Evolutionary conservation across 805 yeast genomes (phyloP).

Genomic region (Schwanniomyces polymorphus): DNA sequence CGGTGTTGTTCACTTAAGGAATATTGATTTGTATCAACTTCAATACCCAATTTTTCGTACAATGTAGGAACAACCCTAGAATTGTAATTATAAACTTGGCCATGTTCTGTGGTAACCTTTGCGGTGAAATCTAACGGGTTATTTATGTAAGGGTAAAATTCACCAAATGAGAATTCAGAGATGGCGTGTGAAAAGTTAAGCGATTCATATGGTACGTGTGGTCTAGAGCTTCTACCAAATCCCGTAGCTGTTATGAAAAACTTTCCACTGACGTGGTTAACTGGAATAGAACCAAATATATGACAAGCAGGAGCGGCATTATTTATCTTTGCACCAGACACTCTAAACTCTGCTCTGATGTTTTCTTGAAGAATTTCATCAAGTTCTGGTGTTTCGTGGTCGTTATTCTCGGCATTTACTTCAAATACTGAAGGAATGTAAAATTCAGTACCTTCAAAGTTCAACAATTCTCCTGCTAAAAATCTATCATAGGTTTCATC

Average conservation of each 20-base stretch:
- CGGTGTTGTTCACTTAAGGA: constrained; percentile 59
- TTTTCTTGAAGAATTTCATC: constrained; percentile 68
- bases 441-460: constrained; percentile 64
- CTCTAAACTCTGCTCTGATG: constrained; percentile 61
- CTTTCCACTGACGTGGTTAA: constrained; percentile 83
- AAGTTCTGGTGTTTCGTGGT: constrained; percentile 58
- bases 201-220: constrained; percentile 46
- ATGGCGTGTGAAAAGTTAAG: constrained; percentile 83
- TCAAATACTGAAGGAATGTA: constrained; percentile 51
- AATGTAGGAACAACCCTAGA: constrained; percentile 82
- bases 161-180: constrained; percentile 87
- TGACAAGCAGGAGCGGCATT: constrained; percentile 81
- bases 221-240: constrained; percentile 54
- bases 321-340: constrained; percentile 39
- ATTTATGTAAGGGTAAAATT: constrained; percentile 77
- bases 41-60: constrained; percentile 68
- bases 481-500: constrained; percentile 79
- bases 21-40: constrained; percentile 82
- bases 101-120: constrained; percentile 48
- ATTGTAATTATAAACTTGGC: constrained; percentile 61
- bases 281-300: constrained; percentile 78
- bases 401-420: constrained; percentile 45
- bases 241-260: constrained; percentile 83
- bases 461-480: constrained; percentile 73
- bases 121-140: constrained; percentile 87